Percentiles rank a stretch among this genome's conserved stretches.
Conservation (phyloP, 1,139 yeast genomes). For the Candida sanyaensis region DNA sequence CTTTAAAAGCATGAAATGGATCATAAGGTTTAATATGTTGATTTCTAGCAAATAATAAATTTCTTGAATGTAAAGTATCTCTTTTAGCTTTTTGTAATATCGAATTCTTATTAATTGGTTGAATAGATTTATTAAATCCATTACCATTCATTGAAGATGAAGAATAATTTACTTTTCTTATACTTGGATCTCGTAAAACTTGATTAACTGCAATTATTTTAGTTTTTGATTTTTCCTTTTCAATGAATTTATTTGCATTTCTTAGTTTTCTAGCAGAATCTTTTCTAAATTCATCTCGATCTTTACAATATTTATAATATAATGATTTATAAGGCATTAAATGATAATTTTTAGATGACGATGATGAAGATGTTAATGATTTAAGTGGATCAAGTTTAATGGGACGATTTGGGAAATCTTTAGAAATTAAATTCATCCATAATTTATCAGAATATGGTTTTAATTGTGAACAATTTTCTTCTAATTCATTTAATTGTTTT, state of each 20-base stretch:
- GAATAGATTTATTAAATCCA: conserved; percentile 3
- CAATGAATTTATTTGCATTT: conserved; percentile 40
- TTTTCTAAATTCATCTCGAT: conserved; percentile 47
- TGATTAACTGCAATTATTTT: conserved; percentile 45
- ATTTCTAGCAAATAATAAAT: conserved; percentile 29
- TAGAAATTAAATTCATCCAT: conserved; percentile 48
- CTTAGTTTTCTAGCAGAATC: conserved; percentile 53
- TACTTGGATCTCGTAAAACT: conserved; percentile 41
- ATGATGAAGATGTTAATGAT: too few relatives aligned
- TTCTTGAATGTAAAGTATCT: conserved; percentile 31
- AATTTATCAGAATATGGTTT: conserved; percentile 51
- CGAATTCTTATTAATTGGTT: conserved; percentile 22
- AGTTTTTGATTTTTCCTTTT: conserved; percentile 46
- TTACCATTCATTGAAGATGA: neutral
- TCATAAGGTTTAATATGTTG: conserved; percentile 23
- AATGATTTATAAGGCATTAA: conserved; percentile 43
- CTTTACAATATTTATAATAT: conserved; percentile 44
- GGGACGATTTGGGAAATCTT: conserved; percentile 45
- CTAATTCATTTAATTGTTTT: conserved; percentile 49
- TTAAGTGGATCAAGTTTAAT: neutral
- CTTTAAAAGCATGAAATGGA: conserved; percentile 27
- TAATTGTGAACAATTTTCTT: conserved; percentile 42
- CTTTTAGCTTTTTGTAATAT: conserved; percentile 38
- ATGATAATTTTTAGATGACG: neutral
- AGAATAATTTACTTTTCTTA: conserved; percentile 18